Percentiles rank a stretch among this genome's conserved stretches.
Evolutionary conservation across 495 filamentous ascomycete species (phyloP).

Genomic region (Clavariopsis aquatica): DNA sequence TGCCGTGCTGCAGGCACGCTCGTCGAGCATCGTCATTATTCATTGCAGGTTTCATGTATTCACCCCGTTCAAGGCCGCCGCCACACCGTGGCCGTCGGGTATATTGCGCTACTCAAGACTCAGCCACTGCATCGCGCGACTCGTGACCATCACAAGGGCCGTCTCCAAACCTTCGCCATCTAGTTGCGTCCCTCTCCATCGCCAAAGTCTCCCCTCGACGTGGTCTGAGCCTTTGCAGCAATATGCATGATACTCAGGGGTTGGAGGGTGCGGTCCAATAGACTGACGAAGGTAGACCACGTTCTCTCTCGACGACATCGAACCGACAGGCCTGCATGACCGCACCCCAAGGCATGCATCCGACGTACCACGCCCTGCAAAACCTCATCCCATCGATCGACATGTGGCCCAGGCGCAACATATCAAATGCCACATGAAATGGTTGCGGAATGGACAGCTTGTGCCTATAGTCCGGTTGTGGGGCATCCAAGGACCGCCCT

Average conservation of each 20-base stretch:
- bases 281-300: background rate
- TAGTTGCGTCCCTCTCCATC: background rate
- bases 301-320: background rate
- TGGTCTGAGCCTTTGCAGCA: constrained; percentile 10
- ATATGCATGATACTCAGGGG: constrained; percentile 13
- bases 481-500: background rate
- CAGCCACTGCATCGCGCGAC: background rate
- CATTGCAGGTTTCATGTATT: background rate
- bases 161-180: background rate
- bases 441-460: background rate
- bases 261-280: background rate
- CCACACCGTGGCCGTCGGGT: background rate
- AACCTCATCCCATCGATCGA: background rate
- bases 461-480: background rate
- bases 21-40: background rate
- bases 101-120: background rate
- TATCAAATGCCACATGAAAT: background rate
- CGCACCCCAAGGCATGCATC: background rate
- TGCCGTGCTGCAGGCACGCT: background rate
- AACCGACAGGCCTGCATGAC: background rate
- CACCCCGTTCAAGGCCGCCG: background rate
- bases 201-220: background rate
- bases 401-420: background rate
- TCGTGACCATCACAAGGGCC: background rate
- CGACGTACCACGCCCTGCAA: background rate